phyloP scores from a whole-genome alignment of 2,329 filamentous ascomycete species.

The Colletotrichum lindemuthianum region DNA sequence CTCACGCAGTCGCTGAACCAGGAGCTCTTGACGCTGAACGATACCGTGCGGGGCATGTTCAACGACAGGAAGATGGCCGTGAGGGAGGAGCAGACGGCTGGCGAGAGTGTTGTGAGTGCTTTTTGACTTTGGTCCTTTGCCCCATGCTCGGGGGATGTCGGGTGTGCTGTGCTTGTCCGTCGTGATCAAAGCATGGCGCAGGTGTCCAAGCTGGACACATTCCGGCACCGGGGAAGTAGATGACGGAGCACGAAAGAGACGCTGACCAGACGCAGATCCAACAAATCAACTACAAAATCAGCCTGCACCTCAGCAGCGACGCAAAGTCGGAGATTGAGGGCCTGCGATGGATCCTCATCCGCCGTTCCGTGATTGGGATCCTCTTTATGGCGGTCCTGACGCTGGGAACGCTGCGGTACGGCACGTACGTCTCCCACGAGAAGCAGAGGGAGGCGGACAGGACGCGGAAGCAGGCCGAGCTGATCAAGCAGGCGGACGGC shows the following conservation, averaged over 20 bases:
- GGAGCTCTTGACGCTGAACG: conserved; percentile 82
- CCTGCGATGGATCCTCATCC: conserved; percentile 84
- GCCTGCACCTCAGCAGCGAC: conserved; percentile 87
- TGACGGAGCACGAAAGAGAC: not conserved
- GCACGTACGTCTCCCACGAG: conserved; percentile 64
- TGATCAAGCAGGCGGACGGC: conserved; percentile 54
- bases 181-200: not conserved
- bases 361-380: conserved; percentile 71
- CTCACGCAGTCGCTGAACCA: conserved; percentile 85
- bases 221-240: no score
- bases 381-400: conserved; percentile 73
- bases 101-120: conserved; percentile 77
- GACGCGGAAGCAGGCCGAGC: conserved; percentile 55
- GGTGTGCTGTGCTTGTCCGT: no score
- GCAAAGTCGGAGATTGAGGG: conserved; percentile 92
- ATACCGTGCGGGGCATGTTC: conserved; percentile 95
- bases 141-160: not conserved
- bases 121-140: not conserved
- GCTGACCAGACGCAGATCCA: conserved; percentile 70
- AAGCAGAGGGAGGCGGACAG: conserved; percentile 57
- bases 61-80: conserved; percentile 96
- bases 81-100: conserved; percentile 84
- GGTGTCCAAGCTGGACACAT: no score
- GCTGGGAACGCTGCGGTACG: conserved; percentile 67
- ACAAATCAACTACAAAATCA: conserved; percentile 96